These are phyloP conservation scores for Fomitopsis schrenkii DNA, from an alignment of 1,284 basidiomycete genomes.

Conservation along the genomic window DNA sequence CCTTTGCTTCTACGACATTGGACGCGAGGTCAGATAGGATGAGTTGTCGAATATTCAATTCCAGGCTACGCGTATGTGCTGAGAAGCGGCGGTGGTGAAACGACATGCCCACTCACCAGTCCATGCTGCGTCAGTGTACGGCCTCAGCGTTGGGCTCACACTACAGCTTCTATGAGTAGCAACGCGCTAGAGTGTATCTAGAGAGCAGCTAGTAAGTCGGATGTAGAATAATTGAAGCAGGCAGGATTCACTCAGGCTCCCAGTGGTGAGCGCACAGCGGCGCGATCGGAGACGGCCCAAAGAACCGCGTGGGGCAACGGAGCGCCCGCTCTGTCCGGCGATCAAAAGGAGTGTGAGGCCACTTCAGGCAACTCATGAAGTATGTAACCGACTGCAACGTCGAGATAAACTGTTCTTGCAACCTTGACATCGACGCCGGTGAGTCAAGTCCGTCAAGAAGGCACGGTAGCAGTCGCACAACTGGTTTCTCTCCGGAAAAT, in stretches of 20 bases:
- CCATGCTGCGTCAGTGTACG: neutral
- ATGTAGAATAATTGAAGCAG: neutral
- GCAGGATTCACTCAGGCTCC: too few relatives aligned
- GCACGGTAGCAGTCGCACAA: too few relatives aligned
- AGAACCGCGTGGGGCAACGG: too few relatives aligned
- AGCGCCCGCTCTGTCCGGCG: neutral
- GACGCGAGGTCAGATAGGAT: constrained; percentile 79
- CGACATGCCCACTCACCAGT: constrained; percentile 2
- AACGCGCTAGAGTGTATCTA: neutral
- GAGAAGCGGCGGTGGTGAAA: neutral
- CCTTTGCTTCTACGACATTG: constrained; percentile 49
- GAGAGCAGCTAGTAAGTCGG: neutral
- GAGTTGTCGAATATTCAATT: constrained; percentile 76
- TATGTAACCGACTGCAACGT: too few relatives aligned
- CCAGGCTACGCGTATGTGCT: constrained; percentile 40
- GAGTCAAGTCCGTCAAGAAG: too few relatives aligned
- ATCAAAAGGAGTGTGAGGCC: neutral
- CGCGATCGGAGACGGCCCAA: too few relatives aligned
- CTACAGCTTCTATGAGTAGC: neutral
- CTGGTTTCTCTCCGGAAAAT: too few relatives aligned
- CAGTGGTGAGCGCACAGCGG: too few relatives aligned
- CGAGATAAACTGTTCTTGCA: too few relatives aligned
- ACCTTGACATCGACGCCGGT: too few relatives aligned
- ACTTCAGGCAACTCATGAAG: too few relatives aligned
- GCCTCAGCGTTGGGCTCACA: too few relatives aligned